A percentile compares a stretch with the other conserved stretches of the same genome.
Evolutionary conservation across 2,329 filamentous ascomycete species (phyloP).

Genomic region (Claviceps capensis): DNA sequence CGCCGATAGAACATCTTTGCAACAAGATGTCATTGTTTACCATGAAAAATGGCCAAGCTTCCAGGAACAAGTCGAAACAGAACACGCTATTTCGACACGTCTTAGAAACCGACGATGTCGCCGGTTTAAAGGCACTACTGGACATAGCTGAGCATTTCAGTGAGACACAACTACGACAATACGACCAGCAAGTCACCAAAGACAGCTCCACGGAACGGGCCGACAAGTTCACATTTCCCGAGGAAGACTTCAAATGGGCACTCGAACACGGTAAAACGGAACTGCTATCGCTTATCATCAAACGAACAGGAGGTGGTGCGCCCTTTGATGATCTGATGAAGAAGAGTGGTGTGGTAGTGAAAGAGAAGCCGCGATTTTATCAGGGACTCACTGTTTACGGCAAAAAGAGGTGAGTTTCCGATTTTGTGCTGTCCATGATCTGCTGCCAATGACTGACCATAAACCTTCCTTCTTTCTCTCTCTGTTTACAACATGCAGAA

Average conservation of each 20-base stretch:
- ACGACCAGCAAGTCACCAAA: slow-evolving; percentile 7
- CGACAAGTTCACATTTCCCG: slow-evolving; percentile 25
- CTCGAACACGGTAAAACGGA: slow-evolving; percentile 36
- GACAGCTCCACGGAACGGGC: slow-evolving; percentile 19
- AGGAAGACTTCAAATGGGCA: slow-evolving; percentile 27
- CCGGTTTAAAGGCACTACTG: slow-evolving; percentile 43
- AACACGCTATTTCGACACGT: slow-evolving; percentile 28
- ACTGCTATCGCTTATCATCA: slow-evolving; percentile 51
- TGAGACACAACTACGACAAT: slow-evolving; percentile 16
- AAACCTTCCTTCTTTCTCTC: not conserved
- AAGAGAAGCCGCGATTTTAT: slow-evolving; percentile 57
- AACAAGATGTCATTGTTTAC: slow-evolving; percentile 22
- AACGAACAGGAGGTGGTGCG: slow-evolving; percentile 51
- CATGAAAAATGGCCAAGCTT: slow-evolving; percentile 16
- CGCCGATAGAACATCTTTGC: slow-evolving; percentile 39
- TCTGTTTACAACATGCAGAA: slow-evolving; percentile 15
- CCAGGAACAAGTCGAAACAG: not conserved
- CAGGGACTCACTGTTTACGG: slow-evolving; percentile 66
- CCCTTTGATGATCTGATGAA: slow-evolving; percentile 54
- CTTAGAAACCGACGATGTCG: slow-evolving; percentile 37
- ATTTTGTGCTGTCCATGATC: not conserved
- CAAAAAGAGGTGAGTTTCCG: slow-evolving; percentile 39
- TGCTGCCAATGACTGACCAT: not conserved
- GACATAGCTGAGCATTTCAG: slow-evolving; percentile 35
- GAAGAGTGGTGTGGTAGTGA: slow-evolving; percentile 47